Evolutionary conservation across 1,139 yeast species (phyloP), one percentile per base, ranked within the genome.

Genomic region (Candida pseudoviswanathii): DNA sequence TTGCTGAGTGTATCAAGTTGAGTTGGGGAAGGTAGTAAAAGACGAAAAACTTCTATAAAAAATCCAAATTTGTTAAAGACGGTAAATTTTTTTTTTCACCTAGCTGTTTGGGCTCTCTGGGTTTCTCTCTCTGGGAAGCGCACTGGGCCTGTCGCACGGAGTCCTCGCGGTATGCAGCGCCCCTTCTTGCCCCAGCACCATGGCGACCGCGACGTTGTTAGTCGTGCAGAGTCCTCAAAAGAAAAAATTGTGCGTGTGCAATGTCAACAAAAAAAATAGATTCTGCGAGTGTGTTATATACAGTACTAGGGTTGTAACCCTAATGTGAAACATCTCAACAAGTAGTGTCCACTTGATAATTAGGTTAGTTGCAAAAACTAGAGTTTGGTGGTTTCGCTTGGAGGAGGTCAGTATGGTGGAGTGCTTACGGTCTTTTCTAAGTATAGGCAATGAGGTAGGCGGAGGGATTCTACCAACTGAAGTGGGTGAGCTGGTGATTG

Each of bases 11-110:
- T 41, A 41, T 32, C 30, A 41, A 41, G 44, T 41, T 41, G 44
- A 41, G 31, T 41, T 40, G 16, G 25, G 10, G 25, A 16, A 16
- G 21, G 29, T n/a, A 10, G 24, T 29, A 41, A 41, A 24, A 32
- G 29, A 31, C 44, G 34, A 31, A 41, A 41, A 34, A n/a, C 33
- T 29, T 41, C 34, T 27, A 10, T 27, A 26, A 40, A 27, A 34
- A 27, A 39, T 8, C 26, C 27, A 25, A 26, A 7, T 40, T 40
- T 40, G 27, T 27, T 27, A 11, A 11, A 21, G 33, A 43, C 24
- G 11, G 40, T 43, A 43, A 43, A 43, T 43, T 43, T 43, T 43
- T 42, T 41, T 43, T 43, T 43, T 43, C 44, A 41, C 44, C 44
- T 41, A 43, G n/a, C 26, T 31, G 31, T 22, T 5, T 25, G 38